phyloP scores from a whole-genome alignment of 108 stramenopile species.

The Nitzschia putrida region DNA sequence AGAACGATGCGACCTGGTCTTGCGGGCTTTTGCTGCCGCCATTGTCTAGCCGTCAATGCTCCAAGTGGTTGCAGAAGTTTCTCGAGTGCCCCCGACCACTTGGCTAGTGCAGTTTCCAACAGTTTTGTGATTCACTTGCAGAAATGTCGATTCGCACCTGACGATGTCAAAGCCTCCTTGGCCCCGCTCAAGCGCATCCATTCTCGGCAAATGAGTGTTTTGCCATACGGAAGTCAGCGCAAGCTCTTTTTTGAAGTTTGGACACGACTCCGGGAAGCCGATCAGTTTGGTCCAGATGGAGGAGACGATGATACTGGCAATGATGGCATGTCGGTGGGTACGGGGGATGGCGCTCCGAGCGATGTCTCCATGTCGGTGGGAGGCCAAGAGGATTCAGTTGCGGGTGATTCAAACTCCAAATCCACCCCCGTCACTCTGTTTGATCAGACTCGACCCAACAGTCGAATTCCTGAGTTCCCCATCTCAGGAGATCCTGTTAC shows the following conservation, averaged over 20 bases:
- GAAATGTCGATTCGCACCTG: slow-evolving; percentile 44
- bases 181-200: slow-evolving; percentile 45
- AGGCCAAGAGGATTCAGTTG: neutral
- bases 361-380: neutral
- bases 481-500: slow-evolving; percentile 31
- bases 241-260: slow-evolving; percentile 49
- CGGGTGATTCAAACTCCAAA: neutral
- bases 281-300: slow-evolving; percentile 15
- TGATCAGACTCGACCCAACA: slow-evolving; percentile 8
- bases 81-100: slow-evolving; percentile 50
- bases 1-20: slow-evolving; percentile 53
- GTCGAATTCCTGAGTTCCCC: slow-evolving; percentile 22
- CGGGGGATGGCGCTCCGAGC: neutral
- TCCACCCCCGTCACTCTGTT: slow-evolving; percentile 3
- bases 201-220: slow-evolving; percentile 38
- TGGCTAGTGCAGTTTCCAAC: slow-evolving; percentile 48
- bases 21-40: slow-evolving; percentile 65
- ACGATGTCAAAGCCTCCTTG: slow-evolving; percentile 39
- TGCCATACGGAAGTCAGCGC: slow-evolving; percentile 56
- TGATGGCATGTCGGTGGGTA: neutral
- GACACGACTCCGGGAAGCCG: slow-evolving; percentile 44
- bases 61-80: slow-evolving; percentile 44
- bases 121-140: slow-evolving; percentile 48
- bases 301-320: neutral
- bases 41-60: slow-evolving; percentile 29